Evolutionary conservation across 495 filamentous ascomycete species (phyloP), one percentile per base, ranked within the genome.

Genomic region (Collariella sp.): DNA sequence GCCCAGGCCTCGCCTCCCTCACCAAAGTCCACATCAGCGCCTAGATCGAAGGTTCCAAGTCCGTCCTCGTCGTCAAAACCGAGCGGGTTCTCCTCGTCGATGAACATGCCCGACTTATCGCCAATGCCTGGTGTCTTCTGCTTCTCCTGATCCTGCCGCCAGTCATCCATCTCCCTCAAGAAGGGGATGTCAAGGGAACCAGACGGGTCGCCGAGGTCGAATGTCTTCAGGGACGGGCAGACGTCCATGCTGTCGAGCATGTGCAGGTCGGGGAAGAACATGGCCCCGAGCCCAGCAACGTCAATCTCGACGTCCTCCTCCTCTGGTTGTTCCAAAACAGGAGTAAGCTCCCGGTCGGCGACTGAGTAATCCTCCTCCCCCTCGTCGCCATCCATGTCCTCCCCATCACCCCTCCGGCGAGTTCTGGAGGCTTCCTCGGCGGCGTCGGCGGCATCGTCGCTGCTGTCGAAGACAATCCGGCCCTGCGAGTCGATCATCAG

Each of bases 401-500:
- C 75, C 10, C 67, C 75, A 10, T 64, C 70, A 16, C 73, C 70
- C 51, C 68, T 73, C 29, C 68, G 67, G 46, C 63, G 67, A 42
- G 65, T 64, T 42, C 68, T 72, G 33, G 69, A 60, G 2, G 63
- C 66, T 6, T 64, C 67, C 23, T 70, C 67, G 40, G 70, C 65
- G 2, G 70, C 73, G 60, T 93, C 87, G 42, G 82, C 79, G 46
- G 83, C 77, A 62, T 99, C 94, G 65, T 99, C 93, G 54, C 89
- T 96, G 72, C 90, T 96, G 64, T 97, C 93, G 61, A 99, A 99
- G 20, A 97, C 91, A 57, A 99, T 99, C 38, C 90, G 79, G 24
- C 93, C 93, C 56, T 88, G 78, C 6, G 82, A 77, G 70, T 99
- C 93, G 55, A 99, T 97, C 49, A 89, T 83, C 15, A 99, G 77